These are phyloP conservation scores for Fusarium chaquense DNA, from an alignment of 2,329 filamentous ascomycete species.

Conservation along the genomic window DNA sequence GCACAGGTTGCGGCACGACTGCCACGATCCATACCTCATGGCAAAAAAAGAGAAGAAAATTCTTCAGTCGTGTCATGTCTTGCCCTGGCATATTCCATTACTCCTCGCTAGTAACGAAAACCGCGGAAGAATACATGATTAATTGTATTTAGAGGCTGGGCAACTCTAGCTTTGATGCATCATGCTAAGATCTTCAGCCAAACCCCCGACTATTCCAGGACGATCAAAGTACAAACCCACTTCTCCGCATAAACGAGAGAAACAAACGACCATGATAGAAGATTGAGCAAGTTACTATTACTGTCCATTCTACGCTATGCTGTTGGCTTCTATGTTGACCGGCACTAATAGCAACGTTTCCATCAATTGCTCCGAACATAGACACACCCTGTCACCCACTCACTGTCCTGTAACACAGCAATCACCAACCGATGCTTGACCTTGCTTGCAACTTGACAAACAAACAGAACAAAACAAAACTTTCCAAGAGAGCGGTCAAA, in stretches of 20 bases:
- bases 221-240: slow-evolving; percentile 26
- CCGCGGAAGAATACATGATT: slow-evolving; percentile 10
- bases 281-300: background rate
- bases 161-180: background rate
- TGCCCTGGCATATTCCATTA: slow-evolving; percentile 29
- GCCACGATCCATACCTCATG: slow-evolving; percentile 26
- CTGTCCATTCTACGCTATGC: background rate
- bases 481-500: slow-evolving; percentile 39
- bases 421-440: background rate
- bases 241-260: slow-evolving; percentile 39
- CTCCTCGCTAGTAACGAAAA: background rate
- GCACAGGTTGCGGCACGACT: slow-evolving; percentile 4
- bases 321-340: slow-evolving; percentile 5
- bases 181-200: background rate
- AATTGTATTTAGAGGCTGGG: slow-evolving; percentile 8
- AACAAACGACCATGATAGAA: slow-evolving; percentile 13
- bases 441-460: background rate
- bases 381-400: background rate
- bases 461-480: background rate
- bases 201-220: background rate
- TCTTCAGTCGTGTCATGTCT: slow-evolving; percentile 16
- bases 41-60: slow-evolving; percentile 6
- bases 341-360: slow-evolving; percentile 19
- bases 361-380: slow-evolving; percentile 11
- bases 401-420: background rate